These are phyloP conservation scores for Chalciporus piperatus DNA, from an alignment of 768 basidiomycete genomes.

Conservation along the genomic window DNA sequence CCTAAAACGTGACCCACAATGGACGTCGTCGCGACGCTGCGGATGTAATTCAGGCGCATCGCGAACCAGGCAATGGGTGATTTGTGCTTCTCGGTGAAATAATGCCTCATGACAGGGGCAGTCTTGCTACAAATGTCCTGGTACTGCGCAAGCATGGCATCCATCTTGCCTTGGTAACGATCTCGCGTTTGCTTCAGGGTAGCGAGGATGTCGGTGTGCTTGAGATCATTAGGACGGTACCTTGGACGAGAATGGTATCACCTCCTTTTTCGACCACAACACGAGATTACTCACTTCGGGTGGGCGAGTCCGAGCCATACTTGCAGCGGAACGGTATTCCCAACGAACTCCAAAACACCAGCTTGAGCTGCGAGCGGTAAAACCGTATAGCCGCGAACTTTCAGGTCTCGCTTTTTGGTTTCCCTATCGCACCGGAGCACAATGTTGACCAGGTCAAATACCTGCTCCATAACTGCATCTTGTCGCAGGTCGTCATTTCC, in stretches of 20 bases:
- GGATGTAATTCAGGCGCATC: slow-evolving; percentile 84
- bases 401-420: slow-evolving; percentile 68
- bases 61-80: slow-evolving; percentile 89
- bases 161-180: slow-evolving; percentile 27
- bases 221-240: slow-evolving; percentile 62
- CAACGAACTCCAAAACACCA: slow-evolving; percentile 90
- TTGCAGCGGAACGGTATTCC: slow-evolving; percentile 64
- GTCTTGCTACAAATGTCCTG: slow-evolving; percentile 43
- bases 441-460: slow-evolving; percentile 85
- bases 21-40: slow-evolving; percentile 90
- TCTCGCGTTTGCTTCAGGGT: slow-evolving; percentile 34
- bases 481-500: slow-evolving; percentile 91
- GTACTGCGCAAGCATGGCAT: slow-evolving; percentile 36
- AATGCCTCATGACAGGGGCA: slow-evolving; percentile 90
- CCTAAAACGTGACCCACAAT: slow-evolving; percentile 94
- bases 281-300: slow-evolving; percentile 40
- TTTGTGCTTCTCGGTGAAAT: slow-evolving; percentile 88
- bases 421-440: slow-evolving; percentile 72
- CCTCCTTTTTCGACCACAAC: background rate
- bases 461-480: slow-evolving; percentile 99
- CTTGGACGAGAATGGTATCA: slow-evolving; percentile 35
- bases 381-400: slow-evolving; percentile 84
- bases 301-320: slow-evolving; percentile 68
- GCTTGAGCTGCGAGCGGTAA: slow-evolving; percentile 78
- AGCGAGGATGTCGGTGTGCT: slow-evolving; percentile 27